phyloP scores from a whole-genome alignment of 768 basidiomycete species.

The Tulasnella sp. region DNA sequence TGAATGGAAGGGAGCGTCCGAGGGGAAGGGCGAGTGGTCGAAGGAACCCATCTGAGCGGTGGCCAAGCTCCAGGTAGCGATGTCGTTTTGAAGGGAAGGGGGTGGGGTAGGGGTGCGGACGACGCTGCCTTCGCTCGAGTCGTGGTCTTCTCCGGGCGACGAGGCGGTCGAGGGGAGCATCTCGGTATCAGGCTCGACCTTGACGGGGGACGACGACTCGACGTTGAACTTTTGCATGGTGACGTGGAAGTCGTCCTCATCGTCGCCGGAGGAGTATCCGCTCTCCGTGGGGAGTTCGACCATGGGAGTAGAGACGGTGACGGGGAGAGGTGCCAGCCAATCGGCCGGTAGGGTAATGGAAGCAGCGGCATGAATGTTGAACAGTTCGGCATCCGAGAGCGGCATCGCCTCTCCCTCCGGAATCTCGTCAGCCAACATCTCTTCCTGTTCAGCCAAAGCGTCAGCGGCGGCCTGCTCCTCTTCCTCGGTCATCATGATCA shows the following conservation, averaged over 20 bases:
- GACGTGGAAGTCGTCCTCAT: conserved; percentile 21
- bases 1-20: conserved; percentile 14
- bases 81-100: conserved; percentile 4
- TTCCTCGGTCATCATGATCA: conserved; percentile 1
- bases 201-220: conserved; percentile 10
- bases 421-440: background rate
- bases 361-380: background rate
- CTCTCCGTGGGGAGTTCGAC: background rate
- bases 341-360: background rate
- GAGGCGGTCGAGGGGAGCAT: background rate
- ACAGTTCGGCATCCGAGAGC: background rate
- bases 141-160: conserved; percentile 2
- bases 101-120: conserved; percentile 8
- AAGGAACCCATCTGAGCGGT: background rate
- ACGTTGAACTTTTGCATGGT: conserved; percentile 15
- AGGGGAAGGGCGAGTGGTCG: background rate
- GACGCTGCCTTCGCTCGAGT: conserved; percentile 15
- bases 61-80: background rate
- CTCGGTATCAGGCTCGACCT: conserved; percentile 3
- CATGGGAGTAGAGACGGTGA: background rate
- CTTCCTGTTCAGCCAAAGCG: background rate
- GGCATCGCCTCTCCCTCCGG: background rate
- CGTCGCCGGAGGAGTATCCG: conserved; percentile 4
- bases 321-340: background rate
- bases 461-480: background rate